Evolutionary conservation across 148 eudicot genomes (phyloP).

Genomic region (Polygonum aviculare): DNA sequence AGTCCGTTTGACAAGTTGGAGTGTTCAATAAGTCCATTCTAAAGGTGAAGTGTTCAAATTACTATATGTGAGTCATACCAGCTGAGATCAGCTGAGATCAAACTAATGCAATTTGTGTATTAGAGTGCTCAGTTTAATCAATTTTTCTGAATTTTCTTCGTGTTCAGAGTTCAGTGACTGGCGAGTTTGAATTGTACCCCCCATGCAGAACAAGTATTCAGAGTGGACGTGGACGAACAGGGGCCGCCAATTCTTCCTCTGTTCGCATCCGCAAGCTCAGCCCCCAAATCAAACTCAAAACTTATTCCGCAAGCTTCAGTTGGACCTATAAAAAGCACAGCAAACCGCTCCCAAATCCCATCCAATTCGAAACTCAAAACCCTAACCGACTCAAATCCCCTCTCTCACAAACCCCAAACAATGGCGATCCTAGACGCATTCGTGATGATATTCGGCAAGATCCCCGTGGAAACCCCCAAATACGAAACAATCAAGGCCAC

Average conservation of each 20-base stretch:
- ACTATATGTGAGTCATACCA: no score
- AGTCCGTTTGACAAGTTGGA: no score
- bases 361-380: neutral
- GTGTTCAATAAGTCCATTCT: no score
- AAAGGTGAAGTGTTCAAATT: no score
- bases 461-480: constrained; percentile 52
- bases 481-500: constrained; percentile 38
- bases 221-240: neutral
- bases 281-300: neutral
- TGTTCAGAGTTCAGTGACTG: no score
- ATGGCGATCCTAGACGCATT: neutral
- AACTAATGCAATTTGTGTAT: no score
- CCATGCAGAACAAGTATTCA: neutral
- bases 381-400: neutral
- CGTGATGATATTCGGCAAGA: constrained; percentile 42
- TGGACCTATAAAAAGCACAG: neutral
- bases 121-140: no score
- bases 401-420: neutral
- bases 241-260: neutral
- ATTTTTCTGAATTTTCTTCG: no score
- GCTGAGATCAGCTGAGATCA: no score
- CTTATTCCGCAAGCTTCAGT: neutral
- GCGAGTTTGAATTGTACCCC: no score
- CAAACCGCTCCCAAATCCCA: neutral
- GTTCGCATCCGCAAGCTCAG: neutral